These are phyloP conservation scores for Skeletonema tropicum DNA, from an alignment of 108 stramenopile species.

Conservation along the genomic window DNA sequence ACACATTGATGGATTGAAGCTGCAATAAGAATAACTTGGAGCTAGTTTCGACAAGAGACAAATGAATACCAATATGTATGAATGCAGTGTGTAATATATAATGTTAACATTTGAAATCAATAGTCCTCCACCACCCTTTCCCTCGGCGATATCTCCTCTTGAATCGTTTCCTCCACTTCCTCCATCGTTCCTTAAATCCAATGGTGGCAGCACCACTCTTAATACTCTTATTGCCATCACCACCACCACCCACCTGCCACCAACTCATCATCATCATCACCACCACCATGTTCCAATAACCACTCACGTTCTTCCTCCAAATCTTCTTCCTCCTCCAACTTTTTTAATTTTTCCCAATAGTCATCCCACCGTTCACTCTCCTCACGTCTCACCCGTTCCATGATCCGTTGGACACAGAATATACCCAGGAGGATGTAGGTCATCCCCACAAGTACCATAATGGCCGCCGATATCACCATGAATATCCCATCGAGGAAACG, in stretches of 20 bases:
- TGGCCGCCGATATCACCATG: conserved; percentile 64
- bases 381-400: conserved; percentile 56
- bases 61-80: too few species aligned
- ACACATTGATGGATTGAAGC: not conserved
- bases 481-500: conserved; percentile 53
- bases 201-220: not conserved
- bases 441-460: conserved; percentile 57
- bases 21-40: too few species aligned
- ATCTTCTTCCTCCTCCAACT: conserved; percentile 37
- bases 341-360: conserved; percentile 59
- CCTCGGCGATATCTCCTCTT: conserved; percentile 2
- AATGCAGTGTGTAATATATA: not conserved
- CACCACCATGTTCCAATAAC: conserved; percentile 26
- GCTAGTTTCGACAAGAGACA: too few species aligned
- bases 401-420: conserved; percentile 68
- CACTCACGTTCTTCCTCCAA: conserved; percentile 32
- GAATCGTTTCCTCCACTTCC: conserved; percentile 15
- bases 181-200: conserved; percentile 15
- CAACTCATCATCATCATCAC: not conserved
- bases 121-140: conserved; percentile 8
- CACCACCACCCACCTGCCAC: not conserved
- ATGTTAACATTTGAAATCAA: conserved; percentile 11
- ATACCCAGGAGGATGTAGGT: conserved; percentile 72
- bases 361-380: conserved; percentile 40
- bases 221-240: conserved; percentile 2